Conservation (phyloP, 148 eudicot species). For the Rhododendron vialii region DNA sequence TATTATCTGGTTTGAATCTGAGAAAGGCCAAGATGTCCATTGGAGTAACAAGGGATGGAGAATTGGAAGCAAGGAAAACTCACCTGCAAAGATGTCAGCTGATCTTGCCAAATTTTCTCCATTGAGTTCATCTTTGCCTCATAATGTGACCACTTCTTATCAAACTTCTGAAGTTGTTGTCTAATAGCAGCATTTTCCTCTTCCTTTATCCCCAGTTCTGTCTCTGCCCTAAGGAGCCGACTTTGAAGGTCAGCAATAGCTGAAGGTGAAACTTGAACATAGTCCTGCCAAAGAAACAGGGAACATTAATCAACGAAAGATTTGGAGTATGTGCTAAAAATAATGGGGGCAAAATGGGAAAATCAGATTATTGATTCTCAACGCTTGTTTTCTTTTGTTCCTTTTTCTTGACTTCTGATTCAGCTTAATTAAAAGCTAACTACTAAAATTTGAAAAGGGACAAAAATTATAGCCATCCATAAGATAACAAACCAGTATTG, state of each 20-base stretch:
- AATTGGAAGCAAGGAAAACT: neutral
- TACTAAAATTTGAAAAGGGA: neutral
- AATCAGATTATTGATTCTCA: neutral
- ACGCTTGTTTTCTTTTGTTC: neutral
- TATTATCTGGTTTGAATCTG: neutral
- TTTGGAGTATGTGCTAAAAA: neutral
- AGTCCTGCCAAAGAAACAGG: conserved; percentile 18
- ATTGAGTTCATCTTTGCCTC: conserved; percentile 42
- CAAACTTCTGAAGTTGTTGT: conserved; percentile 22
- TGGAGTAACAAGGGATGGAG: neutral
- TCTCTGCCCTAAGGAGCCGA: conserved; percentile 18
- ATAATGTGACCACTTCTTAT: conserved; percentile 31
- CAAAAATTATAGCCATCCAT: neutral
- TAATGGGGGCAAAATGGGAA: neutral
- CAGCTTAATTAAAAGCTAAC: neutral
- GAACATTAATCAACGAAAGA: neutral
- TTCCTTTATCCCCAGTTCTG: conserved; percentile 25
- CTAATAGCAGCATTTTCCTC: conserved; percentile 23
- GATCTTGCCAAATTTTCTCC: conserved; percentile 57
- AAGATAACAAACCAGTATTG: neutral
- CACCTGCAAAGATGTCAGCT: conserved; percentile 34
- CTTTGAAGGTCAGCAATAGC: conserved; percentile 38
- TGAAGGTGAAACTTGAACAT: conserved; percentile 24
- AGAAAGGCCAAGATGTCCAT: conserved; percentile 1
- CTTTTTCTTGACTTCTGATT: neutral